These are phyloP conservation scores for Pyrenochaeta sp. DNA, from an alignment of 2,329 filamentous ascomycete genomes.

Conservation along the genomic window DNA sequence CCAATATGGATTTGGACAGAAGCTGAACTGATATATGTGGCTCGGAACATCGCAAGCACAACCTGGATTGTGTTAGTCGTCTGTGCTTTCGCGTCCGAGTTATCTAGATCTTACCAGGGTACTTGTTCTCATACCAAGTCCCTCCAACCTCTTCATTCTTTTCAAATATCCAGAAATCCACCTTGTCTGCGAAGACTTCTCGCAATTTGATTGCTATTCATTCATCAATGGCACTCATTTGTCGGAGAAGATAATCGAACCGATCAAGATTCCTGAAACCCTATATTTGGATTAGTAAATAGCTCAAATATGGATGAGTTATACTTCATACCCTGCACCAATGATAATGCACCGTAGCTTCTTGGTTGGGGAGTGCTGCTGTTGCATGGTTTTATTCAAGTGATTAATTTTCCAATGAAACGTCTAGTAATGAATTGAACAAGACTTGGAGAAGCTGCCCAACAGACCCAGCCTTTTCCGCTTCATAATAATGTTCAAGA, in stretches of 20 bases:
- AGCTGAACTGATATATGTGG: slow-evolving; percentile 4
- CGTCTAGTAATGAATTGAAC: neutral
- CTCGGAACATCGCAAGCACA: slow-evolving; percentile 4
- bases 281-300: neutral
- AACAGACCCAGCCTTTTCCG: neutral
- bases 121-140: slow-evolving; percentile 53
- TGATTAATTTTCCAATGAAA: neutral
- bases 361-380: neutral
- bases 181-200: neutral
- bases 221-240: neutral
- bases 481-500: neutral
- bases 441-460: neutral
- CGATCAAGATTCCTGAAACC: neutral
- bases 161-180: slow-evolving; percentile 29
- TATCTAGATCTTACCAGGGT: slow-evolving; percentile 20
- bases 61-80: neutral
- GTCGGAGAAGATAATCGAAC: neutral
- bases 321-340: neutral
- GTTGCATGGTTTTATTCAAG: neutral
- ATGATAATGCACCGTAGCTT: slow-evolving; percentile 1
- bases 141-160: slow-evolving; percentile 53
- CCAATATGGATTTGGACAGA: slow-evolving; percentile 4
- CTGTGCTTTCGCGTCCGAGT: neutral
- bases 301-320: neutral
- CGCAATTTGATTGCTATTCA: neutral